Evolutionary conservation across 2,329 filamentous ascomycete genomes (phyloP).

Genomic region (Cladosporium cucumerinum): DNA sequence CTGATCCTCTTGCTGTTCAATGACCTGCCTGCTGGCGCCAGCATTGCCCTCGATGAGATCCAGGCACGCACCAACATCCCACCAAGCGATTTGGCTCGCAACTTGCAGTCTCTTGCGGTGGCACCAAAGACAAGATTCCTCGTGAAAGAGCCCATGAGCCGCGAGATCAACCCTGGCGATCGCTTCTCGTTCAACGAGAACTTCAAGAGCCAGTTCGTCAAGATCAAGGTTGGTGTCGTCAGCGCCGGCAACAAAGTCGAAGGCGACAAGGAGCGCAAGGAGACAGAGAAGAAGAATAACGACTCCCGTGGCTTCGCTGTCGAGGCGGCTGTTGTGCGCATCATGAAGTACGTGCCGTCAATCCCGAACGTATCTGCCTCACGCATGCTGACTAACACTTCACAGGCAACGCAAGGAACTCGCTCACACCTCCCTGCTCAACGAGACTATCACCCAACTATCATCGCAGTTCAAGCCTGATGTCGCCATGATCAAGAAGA

Average conservation of each 20-base stretch:
- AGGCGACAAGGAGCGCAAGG: conserved; percentile 61
- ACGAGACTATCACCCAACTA: conserved; percentile 69
- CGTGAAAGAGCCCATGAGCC: conserved; percentile 74
- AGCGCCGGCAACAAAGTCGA: conserved; percentile 80
- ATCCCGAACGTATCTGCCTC: not conserved
- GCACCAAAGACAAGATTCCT: conserved; percentile 80
- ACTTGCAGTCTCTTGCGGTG: conserved; percentile 77
- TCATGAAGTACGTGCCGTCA: conserved; percentile 71
- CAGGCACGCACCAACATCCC: conserved; percentile 79
- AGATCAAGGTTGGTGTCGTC: conserved; percentile 86
- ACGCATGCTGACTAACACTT: conserved; percentile 30
- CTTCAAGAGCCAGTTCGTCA: conserved; percentile 78
- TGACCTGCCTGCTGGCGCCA: conserved; percentile 54
- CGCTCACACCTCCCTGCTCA: conserved; percentile 64
- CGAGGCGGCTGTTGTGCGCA: conserved; percentile 73
- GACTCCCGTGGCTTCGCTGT: conserved; percentile 68
- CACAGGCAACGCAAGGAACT: conserved; percentile 69
- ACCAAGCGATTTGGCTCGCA: conserved; percentile 67
- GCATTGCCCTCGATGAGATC: conserved; percentile 69
- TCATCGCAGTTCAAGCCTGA: conserved; percentile 70
- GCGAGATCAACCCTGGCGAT: conserved; percentile 72
- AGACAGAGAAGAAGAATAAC: conserved; percentile 73
- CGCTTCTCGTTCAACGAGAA: conserved; percentile 76
- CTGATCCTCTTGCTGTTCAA: conserved; percentile 88
- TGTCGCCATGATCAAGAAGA: conserved; percentile 72